A percentile compares a stretch with the other conserved stretches of the same genome.
Conservation (phyloP, 2,329 filamentous ascomycete genomes). For the Colletotrichum limetticola region DNA sequence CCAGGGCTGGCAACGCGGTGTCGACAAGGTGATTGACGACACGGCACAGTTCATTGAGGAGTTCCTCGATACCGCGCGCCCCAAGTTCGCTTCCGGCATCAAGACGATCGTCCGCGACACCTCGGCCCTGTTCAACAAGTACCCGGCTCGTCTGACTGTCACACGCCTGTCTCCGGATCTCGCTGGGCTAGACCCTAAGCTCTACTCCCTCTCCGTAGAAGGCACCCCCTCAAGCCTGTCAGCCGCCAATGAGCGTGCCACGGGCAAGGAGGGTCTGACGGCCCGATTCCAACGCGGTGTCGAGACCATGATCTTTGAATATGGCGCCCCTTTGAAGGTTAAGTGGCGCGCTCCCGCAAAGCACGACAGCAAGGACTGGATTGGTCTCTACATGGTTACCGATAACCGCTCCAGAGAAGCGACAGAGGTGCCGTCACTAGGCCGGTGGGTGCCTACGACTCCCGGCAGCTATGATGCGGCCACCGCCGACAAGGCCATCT, state of each 20-base stretch:
- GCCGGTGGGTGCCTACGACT: constrained; percentile 88
- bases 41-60: constrained; percentile 92
- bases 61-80: constrained; percentile 84
- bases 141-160: constrained; percentile 86
- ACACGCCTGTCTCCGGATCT: constrained; percentile 83
- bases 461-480: constrained; percentile 79
- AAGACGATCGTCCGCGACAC: constrained; percentile 90
- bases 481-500: constrained; percentile 80
- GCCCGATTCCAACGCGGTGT: constrained; percentile 76
- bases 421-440: constrained; percentile 85
- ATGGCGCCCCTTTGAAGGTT: constrained; percentile 89
- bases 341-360: constrained; percentile 90
- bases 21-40: constrained; percentile 88
- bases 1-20: constrained; percentile 83
- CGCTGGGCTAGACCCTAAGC: constrained; percentile 80
- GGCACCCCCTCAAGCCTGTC: constrained; percentile 67
- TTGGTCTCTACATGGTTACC: constrained; percentile 94
- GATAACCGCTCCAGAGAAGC: constrained; percentile 89
- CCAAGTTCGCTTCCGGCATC: constrained; percentile 87
- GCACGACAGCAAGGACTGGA: constrained; percentile 93
- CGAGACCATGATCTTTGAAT: constrained; percentile 84
- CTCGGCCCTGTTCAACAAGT: constrained; percentile 86
- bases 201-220: constrained; percentile 82
- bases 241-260: constrained; percentile 67
- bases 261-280: constrained; percentile 78